Evolutionary conservation across 202 grass and related monocot species (phyloP), one percentile per base, ranked within the genome.

Genomic region (Musa balbisiana): DNA sequence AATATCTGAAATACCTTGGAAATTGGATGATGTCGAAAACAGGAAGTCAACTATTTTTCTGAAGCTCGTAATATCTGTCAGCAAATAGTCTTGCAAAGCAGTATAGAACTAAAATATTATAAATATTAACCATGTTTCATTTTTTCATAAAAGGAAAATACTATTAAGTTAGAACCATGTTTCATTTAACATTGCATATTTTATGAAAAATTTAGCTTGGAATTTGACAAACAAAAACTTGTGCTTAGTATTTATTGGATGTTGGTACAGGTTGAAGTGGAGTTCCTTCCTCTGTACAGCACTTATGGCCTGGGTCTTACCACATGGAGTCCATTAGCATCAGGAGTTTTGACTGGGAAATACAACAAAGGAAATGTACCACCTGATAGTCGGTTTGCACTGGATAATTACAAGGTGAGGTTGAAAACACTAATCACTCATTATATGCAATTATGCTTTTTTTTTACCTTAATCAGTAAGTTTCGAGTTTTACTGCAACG

Each of bases 291-390:
- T 74, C 84, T 98, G n/a, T 98, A 98, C 80, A 98, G 64, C 52
- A 86, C 77, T 5, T 89, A 98, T 73, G 94, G 91, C 75, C 54
- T 93, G 52, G 94, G 94, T 29, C 86, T 98, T 77, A 98, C 91
- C 19, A 98, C 94, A 76, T 98, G 87, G 87, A 98, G 94, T 77
- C 94, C 94, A 62, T 86, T 98, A 62, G 90, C 94, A 84, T 98
- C 91, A 20, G 94, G 94, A 43, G 88, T 98, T 62, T 87, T 98
- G 53, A 89, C 87, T 64, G 94, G 94, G 49, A 98, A 98, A 72
- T 98, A 98, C 53, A 78, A 21, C 80, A 93, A 83, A 78, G 91
- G 87, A 62, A 85, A 82, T 54, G 80, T 93, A 64, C 94, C 94
- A 25, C 5, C 86, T 69, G 94, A 98, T 79, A 98, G 88, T 81